Evolutionary conservation across 192 early-diverging fungal genomes (phyloP).

Genomic region (Pilaira anomala): DNA sequence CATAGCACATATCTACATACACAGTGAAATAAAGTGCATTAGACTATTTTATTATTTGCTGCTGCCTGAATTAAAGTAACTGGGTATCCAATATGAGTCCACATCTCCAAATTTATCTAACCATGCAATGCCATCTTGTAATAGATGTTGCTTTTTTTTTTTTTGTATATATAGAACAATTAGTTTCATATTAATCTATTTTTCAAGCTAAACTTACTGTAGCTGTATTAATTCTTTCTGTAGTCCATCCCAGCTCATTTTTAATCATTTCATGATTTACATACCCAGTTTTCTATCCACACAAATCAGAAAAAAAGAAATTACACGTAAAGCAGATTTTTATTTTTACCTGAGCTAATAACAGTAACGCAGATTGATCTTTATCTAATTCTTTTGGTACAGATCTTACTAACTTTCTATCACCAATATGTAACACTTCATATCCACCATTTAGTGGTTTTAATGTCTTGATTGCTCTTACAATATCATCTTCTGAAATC

Average conservation of each 20-base stretch:
- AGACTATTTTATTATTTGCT: no score
- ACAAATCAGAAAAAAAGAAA: no score
- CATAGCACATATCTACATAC: neutral
- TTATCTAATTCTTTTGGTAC: conserved; percentile 86
- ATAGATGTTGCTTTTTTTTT: conserved; percentile 53
- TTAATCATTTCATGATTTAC: conserved; percentile 41
- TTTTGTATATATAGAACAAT: neutral
- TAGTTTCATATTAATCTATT: conserved; percentile 16
- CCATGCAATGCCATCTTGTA: conserved; percentile 77
- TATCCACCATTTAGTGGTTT: conserved; percentile 90
- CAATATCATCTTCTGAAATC: conserved; percentile 74
- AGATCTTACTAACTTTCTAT: conserved; percentile 79
- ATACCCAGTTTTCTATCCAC: conserved; percentile 38
- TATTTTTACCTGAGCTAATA: conserved; percentile 73
- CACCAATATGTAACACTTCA: conserved; percentile 76
- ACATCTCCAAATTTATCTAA: conserved; percentile 59
- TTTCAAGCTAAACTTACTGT: conserved; percentile 43
- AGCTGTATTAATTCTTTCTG: conserved; percentile 47
- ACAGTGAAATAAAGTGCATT: neutral
- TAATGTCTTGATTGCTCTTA: conserved; percentile 79
- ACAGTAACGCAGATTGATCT: conserved; percentile 71
- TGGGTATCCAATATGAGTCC: conserved; percentile 54
- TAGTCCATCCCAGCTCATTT: conserved; percentile 53
- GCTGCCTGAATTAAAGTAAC: conserved; percentile 41
- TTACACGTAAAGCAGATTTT: no score